A percentile compares a stretch with the other conserved stretches of the same genome.
phyloP scores from a whole-genome alignment of 129 eudicot species.

The Smallanthus sonchifolius region DNA sequence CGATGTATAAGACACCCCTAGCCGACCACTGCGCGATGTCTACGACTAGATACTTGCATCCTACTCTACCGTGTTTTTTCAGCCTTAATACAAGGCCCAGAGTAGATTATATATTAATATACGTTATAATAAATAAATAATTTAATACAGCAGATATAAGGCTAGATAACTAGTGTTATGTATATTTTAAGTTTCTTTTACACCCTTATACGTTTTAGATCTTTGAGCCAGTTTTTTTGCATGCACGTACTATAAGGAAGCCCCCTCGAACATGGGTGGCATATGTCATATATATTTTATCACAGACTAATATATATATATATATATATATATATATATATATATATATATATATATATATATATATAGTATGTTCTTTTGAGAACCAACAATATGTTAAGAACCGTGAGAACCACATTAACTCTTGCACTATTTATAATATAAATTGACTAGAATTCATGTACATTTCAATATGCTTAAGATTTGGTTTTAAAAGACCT shows the following conservation, averaged over 20 bases:
- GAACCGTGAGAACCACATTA: too few relatives aligned
- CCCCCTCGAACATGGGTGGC: conserved; percentile 36
- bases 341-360: not conserved
- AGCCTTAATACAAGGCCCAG: conserved; percentile 18
- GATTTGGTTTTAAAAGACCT: too few relatives aligned
- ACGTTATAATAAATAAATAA: not conserved
- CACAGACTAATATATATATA: not conserved
- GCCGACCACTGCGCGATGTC: not conserved
- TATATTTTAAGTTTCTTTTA: conserved; percentile 20
- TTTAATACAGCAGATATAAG: conserved; percentile 24
- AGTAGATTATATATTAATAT: not conserved
- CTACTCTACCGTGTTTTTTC: conserved; percentile 25
- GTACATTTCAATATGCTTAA: too few relatives aligned
- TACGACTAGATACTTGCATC: conserved; percentile 32
- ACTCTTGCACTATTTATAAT: too few relatives aligned
- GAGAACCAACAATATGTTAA: too few relatives aligned
- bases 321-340: not conserved
- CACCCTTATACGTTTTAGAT: conserved; percentile 11
- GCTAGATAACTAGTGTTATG: not conserved
- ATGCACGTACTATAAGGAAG: conserved; percentile 20
- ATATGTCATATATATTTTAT: conserved; percentile 13
- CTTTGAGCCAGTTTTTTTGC: conserved; percentile 23
- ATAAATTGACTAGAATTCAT: too few relatives aligned
- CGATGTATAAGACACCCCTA: too few relatives aligned
- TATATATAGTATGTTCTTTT: too few relatives aligned